Base-by-base conservation (phyloP, 768 basidiomycete species). In the Tylopilus vinaceipallidus region DNA sequence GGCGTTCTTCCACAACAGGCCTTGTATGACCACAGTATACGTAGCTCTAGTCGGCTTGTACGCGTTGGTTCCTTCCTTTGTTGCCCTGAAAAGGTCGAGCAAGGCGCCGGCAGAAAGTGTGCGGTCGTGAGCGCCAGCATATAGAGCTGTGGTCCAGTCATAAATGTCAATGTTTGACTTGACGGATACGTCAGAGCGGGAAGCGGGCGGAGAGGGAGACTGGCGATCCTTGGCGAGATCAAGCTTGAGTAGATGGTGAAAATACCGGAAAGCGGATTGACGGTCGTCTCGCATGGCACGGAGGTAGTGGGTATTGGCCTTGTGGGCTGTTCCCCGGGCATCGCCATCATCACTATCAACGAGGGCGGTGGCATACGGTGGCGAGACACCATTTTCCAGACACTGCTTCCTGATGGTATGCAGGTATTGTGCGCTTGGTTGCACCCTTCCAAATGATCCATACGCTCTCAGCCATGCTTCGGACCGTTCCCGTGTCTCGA, bases 21-120 rank as follows among this genome's bases (percentile, higher is more conserved):
- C 83, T 26, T 75, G 75, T 34, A 87, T 72, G 49, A 82, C 64
- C 24, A 80, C 65, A 17, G 80, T 82, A 56, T 82, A 77, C 0
- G 82, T 75, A 0, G 69, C 75, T 12, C 73, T 65, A 3, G 72
- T 78, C 0, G 77, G 74, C 23, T 64, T 67, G 20, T 77, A 65
- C 17, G 60, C 46, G 40, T 36, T 55, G n/a, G 62, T 61, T 30
- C 52, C 54, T 14, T 58, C 52, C 3, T 58, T 61, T 5, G 68
- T 58, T n/a, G 65, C 63, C 17, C 68, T 52, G 54, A 77, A 78
- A 23, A 76, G 59, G 0, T 58, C 49, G 23, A 79, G 54, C 16
- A 82, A 68, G 10, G 52, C 57, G 29, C 58, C 38, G 2, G 71
- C 54, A 17, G 71, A 55, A 29, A 71, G 66, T 0, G 48, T 29